Base-by-base conservation (phyloP, 192 early-diverging fungal species). In the Gigaspora rosea region DNA sequence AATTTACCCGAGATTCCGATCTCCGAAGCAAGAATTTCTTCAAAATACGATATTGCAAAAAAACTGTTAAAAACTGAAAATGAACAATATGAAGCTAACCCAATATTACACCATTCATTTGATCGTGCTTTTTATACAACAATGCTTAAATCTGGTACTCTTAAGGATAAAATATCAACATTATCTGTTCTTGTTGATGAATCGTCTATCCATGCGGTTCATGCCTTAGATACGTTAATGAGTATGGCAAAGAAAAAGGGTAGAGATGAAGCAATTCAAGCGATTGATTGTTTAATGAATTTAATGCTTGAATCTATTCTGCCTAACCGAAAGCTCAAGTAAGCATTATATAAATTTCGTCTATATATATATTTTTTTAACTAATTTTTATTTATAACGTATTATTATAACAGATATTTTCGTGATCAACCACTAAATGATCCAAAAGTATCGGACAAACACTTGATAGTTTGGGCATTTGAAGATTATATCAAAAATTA, bases 151-250 rank as follows among this genome's bases (percentile, higher is more conserved):
- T 95, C 94, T 41, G 97, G 97, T 82, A 99, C 97, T 20, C 81
- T 95, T 56, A 94, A 91, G 54, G 97, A 99, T 88, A 92, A 93
- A 75, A 90, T 98, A 35, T 96, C 96, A 20, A 96, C 96, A 22
- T 81, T 99, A 69, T 96, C 96, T 2, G 86, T 99, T 64, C 82
- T 98, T 32, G 86, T 97, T 47, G 95, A 97, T 78, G 94, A 95
- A 78, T 95, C 94, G 8, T 96, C 97, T 4, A 63, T 97, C 18
- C 97, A 99, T 80, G 88, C 85, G 52, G 78, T 91, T 51, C 85
- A 84, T 75, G 88, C 91, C 12, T 83, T 98, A 46, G 84, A 88
- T 7, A 91, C 91, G 64, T 82, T 99, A 22, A 90, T 95, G 82
- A 81, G 87, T 51, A 95, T 97, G 94, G 92, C 92, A 12, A 85